phyloP scores from a whole-genome alignment of 805 yeast species.

The Lipomyces spencermartinsiae region DNA sequence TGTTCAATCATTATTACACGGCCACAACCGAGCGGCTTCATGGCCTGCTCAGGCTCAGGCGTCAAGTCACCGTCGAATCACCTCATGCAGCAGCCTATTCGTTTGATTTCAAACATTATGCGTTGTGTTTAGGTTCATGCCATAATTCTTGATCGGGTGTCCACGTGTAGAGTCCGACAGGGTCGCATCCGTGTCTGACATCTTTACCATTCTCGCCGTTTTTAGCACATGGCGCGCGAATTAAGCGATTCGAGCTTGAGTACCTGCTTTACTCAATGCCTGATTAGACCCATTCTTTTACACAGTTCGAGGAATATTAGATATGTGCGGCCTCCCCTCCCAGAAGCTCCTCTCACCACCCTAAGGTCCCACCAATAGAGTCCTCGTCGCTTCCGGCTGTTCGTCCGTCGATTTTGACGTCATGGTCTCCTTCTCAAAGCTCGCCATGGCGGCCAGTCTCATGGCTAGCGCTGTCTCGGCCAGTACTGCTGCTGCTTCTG shows the following conservation, averaged over 20 bases:
- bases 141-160: neutral
- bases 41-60: neutral
- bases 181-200: too few species aligned
- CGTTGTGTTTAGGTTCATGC: neutral
- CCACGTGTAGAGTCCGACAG: neutral
- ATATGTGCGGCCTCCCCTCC: neutral
- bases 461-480: constrained; percentile 10
- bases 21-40: neutral
- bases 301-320: too few species aligned
- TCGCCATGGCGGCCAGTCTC: neutral
- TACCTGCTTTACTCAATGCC: too few species aligned
- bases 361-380: neutral
- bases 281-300: too few species aligned
- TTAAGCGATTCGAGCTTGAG: too few species aligned
- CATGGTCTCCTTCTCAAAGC: constrained; percentile 2
- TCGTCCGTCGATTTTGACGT: neutral
- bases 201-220: too few species aligned
- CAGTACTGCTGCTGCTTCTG: neutral
- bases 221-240: too few species aligned
- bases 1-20: too few species aligned
- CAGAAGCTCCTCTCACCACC: neutral
- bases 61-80: neutral
- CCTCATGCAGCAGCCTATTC: neutral
- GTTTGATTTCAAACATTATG: neutral
- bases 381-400: neutral